phyloP scores from a whole-genome alignment of 2,329 filamentous ascomycete species.

The Aspergillus pseudoviridinutans region DNA sequence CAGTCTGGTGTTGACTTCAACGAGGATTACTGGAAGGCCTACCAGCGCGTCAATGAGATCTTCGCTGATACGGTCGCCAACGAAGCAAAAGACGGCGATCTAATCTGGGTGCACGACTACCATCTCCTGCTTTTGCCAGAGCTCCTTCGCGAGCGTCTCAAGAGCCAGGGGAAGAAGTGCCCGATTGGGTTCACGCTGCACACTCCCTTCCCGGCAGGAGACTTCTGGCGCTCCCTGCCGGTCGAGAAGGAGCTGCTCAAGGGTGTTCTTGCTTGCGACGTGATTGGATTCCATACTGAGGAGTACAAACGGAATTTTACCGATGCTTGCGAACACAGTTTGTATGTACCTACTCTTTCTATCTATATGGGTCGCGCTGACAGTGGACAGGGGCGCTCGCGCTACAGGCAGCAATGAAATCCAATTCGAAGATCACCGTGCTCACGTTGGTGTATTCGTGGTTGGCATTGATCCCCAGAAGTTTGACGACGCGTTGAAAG shows the following conservation, averaged over 20 bases:
- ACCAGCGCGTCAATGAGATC: conserved; percentile 80
- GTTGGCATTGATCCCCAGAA: conserved; percentile 96
- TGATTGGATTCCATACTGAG: conserved; percentile 94
- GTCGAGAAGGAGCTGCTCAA: conserved; percentile 78
- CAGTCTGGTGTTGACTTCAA: conserved; percentile 92
- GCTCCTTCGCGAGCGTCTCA: conserved; percentile 75
- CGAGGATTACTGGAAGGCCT: conserved; percentile 81
- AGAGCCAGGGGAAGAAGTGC: conserved; percentile 65
- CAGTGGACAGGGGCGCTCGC: conserved; percentile 27
- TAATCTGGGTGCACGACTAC: conserved; percentile 96
- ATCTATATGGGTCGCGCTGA: neutral
- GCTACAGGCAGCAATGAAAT: conserved; percentile 77
- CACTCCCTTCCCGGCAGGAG: conserved; percentile 87
- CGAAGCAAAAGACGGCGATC: conserved; percentile 77
- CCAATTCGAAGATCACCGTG: conserved; percentile 74
- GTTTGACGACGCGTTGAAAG: conserved; percentile 76
- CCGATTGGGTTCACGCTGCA: conserved; percentile 96
- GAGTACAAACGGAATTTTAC: conserved; percentile 91
- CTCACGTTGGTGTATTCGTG: conserved; percentile 84
- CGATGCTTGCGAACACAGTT: conserved; percentile 79
- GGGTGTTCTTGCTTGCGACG: conserved; percentile 79
- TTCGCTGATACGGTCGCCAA: conserved; percentile 81
- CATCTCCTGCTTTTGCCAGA: conserved; percentile 91
- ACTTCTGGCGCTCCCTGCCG: conserved; percentile 88
- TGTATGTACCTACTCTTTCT: conserved; percentile 47